Evolutionary conservation across 805 yeast species (phyloP).

Genomic region (Isabelozyma rhagii): DNA sequence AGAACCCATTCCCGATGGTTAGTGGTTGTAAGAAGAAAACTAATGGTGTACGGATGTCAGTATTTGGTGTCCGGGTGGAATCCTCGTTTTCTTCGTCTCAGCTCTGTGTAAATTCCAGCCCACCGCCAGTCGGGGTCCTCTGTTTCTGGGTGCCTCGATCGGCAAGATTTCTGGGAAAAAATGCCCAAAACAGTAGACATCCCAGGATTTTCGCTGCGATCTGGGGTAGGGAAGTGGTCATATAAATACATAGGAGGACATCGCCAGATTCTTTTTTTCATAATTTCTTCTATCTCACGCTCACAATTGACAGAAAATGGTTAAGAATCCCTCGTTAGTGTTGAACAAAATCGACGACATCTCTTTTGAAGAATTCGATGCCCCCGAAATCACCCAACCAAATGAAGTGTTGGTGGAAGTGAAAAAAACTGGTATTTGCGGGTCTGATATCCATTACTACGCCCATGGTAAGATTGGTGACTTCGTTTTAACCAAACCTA

Average conservation of each 20-base stretch:
- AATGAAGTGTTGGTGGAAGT: slow-evolving; percentile 71
- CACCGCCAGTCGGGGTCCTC: no score
- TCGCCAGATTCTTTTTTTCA: no score
- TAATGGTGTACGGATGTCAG: not conserved
- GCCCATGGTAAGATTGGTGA: slow-evolving; percentile 77
- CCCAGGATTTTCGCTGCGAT: not conserved
- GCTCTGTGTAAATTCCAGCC: no score
- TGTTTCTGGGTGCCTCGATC: not conserved
- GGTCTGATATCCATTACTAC: slow-evolving; percentile 82
- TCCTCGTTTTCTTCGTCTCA: no score
- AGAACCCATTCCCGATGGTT: no score
- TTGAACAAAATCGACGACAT: slow-evolving; percentile 63
- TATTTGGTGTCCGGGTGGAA: no score
- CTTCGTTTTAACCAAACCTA: slow-evolving; percentile 68
- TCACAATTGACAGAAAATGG: not conserved
- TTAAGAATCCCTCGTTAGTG: slow-evolving; percentile 52
- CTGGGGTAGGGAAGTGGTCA: not conserved
- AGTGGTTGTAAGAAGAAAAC: no score
- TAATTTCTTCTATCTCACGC: not conserved
- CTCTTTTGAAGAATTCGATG: slow-evolving; percentile 61
- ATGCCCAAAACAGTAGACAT: not conserved
- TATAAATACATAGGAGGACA: not conserved
- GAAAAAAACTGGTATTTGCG: slow-evolving; percentile 85
- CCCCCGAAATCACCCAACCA: slow-evolving; percentile 60
- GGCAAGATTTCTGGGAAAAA: not conserved